Evolutionary conservation across 2,329 filamentous ascomycete species (phyloP).

Genomic region (Exophiala aquamarina): DNA sequence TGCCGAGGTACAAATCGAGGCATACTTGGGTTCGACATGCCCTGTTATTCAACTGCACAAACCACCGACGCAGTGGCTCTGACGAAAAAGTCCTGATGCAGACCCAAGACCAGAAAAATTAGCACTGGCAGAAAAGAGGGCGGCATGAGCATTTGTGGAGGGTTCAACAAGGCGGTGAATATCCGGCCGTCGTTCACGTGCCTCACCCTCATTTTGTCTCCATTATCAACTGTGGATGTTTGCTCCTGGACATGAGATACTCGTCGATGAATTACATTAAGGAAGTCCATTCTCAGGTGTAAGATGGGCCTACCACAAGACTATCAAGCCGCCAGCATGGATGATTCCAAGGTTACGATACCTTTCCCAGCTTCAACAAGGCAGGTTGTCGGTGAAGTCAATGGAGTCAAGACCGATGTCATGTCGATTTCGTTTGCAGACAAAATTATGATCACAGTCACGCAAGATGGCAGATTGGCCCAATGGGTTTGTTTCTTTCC

Average conservation of each 20-base stretch:
- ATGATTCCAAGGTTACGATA: conserved; percentile 31
- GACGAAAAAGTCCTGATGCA: no score
- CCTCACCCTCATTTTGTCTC: no score
- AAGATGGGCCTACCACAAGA: conserved; percentile 20
- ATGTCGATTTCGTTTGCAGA: conserved; percentile 75
- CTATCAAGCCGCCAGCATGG: conserved; percentile 15
- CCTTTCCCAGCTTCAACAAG: conserved; percentile 69
- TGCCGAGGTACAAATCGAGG: conserved; percentile 55
- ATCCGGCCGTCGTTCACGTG: not conserved
- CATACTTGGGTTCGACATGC: conserved; percentile 30
- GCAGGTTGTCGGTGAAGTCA: conserved; percentile 61
- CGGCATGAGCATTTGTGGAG: no score
- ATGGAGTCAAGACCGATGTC: conserved; percentile 69
- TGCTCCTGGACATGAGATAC: no score
- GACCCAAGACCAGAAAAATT: no score
- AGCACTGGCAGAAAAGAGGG: no score
- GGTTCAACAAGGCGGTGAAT: conserved; percentile 7
- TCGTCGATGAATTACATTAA: no score
- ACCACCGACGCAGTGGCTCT: no score
- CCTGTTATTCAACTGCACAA: no score
- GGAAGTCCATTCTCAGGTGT: no score
- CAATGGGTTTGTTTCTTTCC: conserved; percentile 72
- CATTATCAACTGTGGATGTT: no score
- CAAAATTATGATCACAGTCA: conserved; percentile 86
- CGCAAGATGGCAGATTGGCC: conserved; percentile 78